Evolutionary conservation across 371 early-diverging fungal species (phyloP), one percentile per base, ranked within the genome.

Genomic region (Mucor mucedo): DNA sequence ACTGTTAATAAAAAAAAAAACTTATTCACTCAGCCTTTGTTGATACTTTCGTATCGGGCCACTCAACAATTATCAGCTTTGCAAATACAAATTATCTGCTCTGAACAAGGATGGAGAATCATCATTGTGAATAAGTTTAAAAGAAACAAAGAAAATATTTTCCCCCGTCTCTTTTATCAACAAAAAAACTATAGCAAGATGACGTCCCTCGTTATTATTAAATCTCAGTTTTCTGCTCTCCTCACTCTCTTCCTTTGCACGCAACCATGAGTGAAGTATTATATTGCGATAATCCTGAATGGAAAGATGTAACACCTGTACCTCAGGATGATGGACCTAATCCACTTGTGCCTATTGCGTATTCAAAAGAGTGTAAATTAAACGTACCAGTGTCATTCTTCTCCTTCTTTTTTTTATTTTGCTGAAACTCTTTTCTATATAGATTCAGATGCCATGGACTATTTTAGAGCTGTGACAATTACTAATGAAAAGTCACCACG

Each of bases 261-360:
- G 35, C 30, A 42, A 55, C 49, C 4, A 66, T 60, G 58, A 27
- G 44, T 42, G 57, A 53, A 7, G 30, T 58, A 44, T 11, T 63
- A 10, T 76, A 79, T 38, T 59, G 68, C 45, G 52, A 76, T 38
- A 70, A 73, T 44, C 75, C 75, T 4, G 87, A 87, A 55, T 96
- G 96, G 96, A 73, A 70, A 14, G 95, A 96, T 71, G 86, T 96
- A 8, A 78, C 73, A 2, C 97, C 96, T 45, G 74, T 95, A 53
- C 83, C 87, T 5, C 94, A 94, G 68, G 92, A 95, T 68, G 97
- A 98, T 63, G 96, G 94, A 21, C 89, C 90, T 9, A 83, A 90
- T 69, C 93, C 97, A 4, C 73, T 98, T 33, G 93, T 90, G 3
- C 93, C 95, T 4, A 98, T 98, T 60, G 91, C 93, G 9, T 98